Base-by-base conservation (phyloP, 2,329 filamentous ascomycete species). In the Onygenales sp. region DNA sequence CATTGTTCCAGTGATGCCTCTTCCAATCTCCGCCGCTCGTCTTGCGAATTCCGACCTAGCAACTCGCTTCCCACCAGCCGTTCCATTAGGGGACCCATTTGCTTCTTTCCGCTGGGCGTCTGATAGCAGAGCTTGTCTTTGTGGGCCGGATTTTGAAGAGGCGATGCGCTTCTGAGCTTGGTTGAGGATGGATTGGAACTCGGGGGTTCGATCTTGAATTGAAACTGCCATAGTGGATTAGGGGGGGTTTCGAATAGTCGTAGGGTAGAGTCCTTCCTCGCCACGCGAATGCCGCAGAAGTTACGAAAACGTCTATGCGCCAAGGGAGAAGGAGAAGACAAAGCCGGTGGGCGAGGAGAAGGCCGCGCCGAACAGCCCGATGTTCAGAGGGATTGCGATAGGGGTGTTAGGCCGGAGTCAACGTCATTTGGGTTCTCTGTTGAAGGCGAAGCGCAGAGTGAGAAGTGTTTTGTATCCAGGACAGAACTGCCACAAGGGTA, bases 191-290 rank as follows among this genome's bases (percentile, higher is more conserved):
- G 90, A 87, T 69, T 85, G 86, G 79, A 98, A 98, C 78, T 98
- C 93, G 66, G 84, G 81, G 54, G 93, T 98, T 66, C 93, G 88
- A 76, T 98, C 93, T 77, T 98, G 93, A 70, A 97, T 95, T 50
- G 90, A 92, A 52, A 75, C 70, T 45, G 76, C 74, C 51, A 48
- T 21, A 39, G 27, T 14, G 34, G 7, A 48, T 10, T 34, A 33
- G 13, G 13, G 3, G 7, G n/a, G 31, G 31, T 17, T 4, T 42
- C 17, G 9, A 14, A 42, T 17, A 27, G 21, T 27, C 21, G 21
- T 27, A 5, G 21, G 21, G 21, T 27, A 27, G 21, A 27, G 21
- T 27, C 4, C 21, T 27, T 27, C 21, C 21, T 27, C 4, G 21
- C 21, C 21, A 5, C 21, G 21, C 21, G 40, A 14, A 42, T n/a